A percentile compares a stretch with the other conserved stretches of the same genome.
phyloP scores from a whole-genome alignment of 768 basidiomycete species.

The Termitomyces sp. region DNA sequence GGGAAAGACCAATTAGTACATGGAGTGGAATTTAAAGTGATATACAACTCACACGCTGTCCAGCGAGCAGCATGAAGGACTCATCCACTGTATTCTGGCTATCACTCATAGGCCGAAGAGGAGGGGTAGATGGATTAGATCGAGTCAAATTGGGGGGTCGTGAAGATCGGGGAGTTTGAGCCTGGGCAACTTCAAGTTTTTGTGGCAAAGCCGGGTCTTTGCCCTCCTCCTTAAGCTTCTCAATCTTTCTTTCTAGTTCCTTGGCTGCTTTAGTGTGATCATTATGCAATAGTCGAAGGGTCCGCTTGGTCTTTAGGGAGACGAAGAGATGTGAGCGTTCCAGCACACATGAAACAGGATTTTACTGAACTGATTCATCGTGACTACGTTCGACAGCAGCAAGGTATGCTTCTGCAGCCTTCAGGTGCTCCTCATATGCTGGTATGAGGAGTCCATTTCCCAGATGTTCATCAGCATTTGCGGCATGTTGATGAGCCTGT shows the following conservation, averaged over 20 bases:
- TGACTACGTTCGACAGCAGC: constrained; percentile 70
- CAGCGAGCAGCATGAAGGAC: constrained; percentile 82
- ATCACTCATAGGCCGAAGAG: constrained; percentile 45
- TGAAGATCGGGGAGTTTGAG: constrained; percentile 25
- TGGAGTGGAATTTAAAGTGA: constrained; percentile 7
- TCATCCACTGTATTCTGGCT: constrained; percentile 72
- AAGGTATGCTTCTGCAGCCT: constrained; percentile 73
- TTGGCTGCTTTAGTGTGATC: constrained; percentile 70
- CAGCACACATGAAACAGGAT: constrained; percentile 2
- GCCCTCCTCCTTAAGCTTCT: constrained; percentile 70
- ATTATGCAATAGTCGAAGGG: constrained; percentile 69
- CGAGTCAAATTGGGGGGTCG: constrained; percentile 30
- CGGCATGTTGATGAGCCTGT: constrained; percentile 81
- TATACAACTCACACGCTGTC: constrained; percentile 58
- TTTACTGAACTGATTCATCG: constrained; percentile 62
- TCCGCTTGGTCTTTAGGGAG: constrained; percentile 66
- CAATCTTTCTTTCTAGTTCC: constrained; percentile 69
- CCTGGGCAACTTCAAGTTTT: constrained; percentile 37
- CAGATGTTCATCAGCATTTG: constrained; percentile 72
- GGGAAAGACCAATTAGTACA: constrained; percentile 4
- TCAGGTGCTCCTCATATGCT: constrained; percentile 70
- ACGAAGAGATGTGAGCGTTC: constrained; percentile 5
- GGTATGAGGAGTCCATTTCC: constrained; percentile 66
- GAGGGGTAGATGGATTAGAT: constrained; percentile 45
- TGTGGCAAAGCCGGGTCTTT: constrained; percentile 76